Percentiles rank a stretch among this genome's conserved stretches.
Conservation (phyloP, 179 eudicot genomes). For the Sideroxylon spinosum region DNA sequence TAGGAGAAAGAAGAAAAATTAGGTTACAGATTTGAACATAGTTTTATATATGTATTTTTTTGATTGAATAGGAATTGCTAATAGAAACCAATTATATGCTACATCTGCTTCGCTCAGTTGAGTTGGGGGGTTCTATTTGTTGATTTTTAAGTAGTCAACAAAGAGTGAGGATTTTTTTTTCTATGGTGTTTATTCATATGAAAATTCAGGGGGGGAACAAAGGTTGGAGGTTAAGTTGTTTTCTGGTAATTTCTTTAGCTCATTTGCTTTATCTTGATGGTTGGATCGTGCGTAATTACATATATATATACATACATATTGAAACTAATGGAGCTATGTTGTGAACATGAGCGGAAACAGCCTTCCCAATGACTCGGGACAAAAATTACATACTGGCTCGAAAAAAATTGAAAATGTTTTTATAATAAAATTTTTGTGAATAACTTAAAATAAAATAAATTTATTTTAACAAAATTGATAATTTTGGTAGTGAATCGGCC, state of each 20-base stretch:
- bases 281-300: not conserved
- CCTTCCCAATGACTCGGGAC: no score
- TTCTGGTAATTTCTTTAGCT: not conserved
- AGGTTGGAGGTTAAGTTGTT: not conserved
- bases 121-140: not conserved
- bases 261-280: not conserved
- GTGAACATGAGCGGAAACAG: no score
- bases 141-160: not conserved
- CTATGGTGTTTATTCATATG: not conserved
- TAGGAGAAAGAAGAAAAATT: not conserved
- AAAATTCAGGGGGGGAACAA: not conserved
- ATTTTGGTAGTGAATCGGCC: no score
- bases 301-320: no score
- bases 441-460: no score
- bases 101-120: not conserved
- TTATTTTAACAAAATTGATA: no score
- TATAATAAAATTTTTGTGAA: no score
- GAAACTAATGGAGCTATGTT: no score
- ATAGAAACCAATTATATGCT: not conserved
- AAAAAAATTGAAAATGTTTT: no score
- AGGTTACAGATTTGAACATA: conserved; percentile 57
- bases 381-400: no score
- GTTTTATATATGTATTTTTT: conserved; percentile 82
- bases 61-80: conserved; percentile 47
- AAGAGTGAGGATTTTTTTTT: not conserved